Conservation (phyloP, 169 alveolate species). For the Plasmodium falciparum region DNA sequence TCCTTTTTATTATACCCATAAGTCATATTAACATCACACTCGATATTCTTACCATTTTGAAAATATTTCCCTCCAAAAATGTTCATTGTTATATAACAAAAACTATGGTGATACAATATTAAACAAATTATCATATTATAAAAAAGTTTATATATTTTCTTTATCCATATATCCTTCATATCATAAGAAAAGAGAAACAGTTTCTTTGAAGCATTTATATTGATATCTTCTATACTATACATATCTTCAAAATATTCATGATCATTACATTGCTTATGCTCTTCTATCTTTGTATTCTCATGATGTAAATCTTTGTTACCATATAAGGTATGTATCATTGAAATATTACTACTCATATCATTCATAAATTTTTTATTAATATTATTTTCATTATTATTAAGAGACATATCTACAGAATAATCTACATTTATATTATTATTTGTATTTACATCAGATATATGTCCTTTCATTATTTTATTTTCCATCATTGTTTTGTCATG, state of each 20-base stretch:
- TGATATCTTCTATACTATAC: conserved; percentile 28
- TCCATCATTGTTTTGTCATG: background rate
- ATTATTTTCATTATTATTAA: background rate
- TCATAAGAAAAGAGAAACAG: conserved; percentile 9
- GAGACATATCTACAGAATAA: background rate
- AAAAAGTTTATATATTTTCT: conserved; percentile 53
- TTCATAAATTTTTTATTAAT: background rate
- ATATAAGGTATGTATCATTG: background rate
- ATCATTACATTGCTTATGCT: background rate
- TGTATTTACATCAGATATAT: too few species aligned
- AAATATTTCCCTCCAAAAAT: too few species aligned
- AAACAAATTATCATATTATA: conserved; percentile 56
- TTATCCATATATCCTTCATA: conserved; percentile 55
- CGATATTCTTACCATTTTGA: too few species aligned
- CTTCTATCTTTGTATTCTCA: background rate
- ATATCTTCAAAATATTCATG: conserved; percentile 56
- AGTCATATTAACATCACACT: background rate
- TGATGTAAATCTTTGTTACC: background rate
- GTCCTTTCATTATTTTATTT: background rate
- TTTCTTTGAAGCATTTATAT: background rate
- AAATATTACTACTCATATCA: background rate
- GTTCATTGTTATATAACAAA: too few species aligned
- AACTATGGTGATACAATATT: conserved; percentile 29
- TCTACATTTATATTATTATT: background rate
- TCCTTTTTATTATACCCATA: conserved; percentile 1